A percentile compares a stretch with the other conserved stretches of the same genome.
phyloP scores from a whole-genome alignment of 2,329 filamentous ascomycete species.

The Xylariaceae sp. region DNA sequence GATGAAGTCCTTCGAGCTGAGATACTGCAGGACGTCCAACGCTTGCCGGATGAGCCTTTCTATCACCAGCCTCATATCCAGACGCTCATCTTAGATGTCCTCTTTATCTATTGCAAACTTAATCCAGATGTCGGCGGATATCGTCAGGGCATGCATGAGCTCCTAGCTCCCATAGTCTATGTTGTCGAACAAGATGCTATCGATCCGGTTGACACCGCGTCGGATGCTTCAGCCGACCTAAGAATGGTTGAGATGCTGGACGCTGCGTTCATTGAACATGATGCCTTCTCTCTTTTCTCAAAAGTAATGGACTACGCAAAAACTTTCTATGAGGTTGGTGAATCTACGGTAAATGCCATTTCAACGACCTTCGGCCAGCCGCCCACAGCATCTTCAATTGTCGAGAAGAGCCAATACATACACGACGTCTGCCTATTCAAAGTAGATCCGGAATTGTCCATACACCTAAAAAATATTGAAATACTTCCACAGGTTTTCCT shows the following conservation, averaged over 20 bases:
- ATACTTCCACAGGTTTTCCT: conserved; percentile 96
- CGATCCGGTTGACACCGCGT: conserved; percentile 46
- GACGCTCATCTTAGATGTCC: conserved; percentile 78
- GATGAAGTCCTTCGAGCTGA: conserved; percentile 85
- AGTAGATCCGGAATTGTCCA: conserved; percentile 80
- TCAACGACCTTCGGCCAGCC: conserved; percentile 37
- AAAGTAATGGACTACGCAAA: conserved; percentile 87
- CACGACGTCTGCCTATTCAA: conserved; percentile 79
- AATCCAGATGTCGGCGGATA: conserved; percentile 86
- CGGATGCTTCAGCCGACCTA: conserved; percentile 46
- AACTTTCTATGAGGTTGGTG: conserved; percentile 78
- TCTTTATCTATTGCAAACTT: conserved; percentile 94
- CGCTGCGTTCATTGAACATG: conserved; percentile 78
- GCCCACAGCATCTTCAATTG: conserved; percentile 66
- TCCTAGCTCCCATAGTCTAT: conserved; percentile 87
- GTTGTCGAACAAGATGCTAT: conserved; percentile 82
- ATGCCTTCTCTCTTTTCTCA: conserved; percentile 84
- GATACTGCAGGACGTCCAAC: conserved; percentile 91
- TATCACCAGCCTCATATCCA: conserved; percentile 83
- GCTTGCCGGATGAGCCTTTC: conserved; percentile 88
- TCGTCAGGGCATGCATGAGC: conserved; percentile 98
- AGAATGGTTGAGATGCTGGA: conserved; percentile 71
- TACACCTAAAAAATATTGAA: conserved; percentile 80
- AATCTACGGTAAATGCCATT: conserved; percentile 37
- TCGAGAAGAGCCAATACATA: conserved; percentile 82